Conservation (phyloP, 768 basidiomycete genomes). For the Suillus clintonianus region DNA sequence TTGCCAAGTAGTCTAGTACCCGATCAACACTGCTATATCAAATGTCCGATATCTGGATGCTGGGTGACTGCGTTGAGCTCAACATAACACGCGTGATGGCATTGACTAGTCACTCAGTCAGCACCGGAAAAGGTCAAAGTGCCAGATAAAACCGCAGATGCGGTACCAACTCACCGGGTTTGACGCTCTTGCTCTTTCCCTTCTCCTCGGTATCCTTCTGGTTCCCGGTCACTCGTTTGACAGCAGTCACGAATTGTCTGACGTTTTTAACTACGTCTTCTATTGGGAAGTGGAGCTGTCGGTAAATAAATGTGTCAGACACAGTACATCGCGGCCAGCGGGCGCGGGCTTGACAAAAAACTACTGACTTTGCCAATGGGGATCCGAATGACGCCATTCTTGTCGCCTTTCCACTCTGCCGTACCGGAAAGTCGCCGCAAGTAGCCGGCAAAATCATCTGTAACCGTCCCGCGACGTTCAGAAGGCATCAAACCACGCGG, state of each 20-base stretch:
- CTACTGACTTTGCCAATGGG: constrained; percentile 73
- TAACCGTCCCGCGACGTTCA: constrained; percentile 90
- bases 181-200: constrained; percentile 39
- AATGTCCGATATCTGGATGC: constrained; percentile 82
- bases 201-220: constrained; percentile 49
- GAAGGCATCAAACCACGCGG: constrained; percentile 96
- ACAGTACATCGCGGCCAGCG: background rate
- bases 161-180: constrained; percentile 41
- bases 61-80: constrained; percentile 86
- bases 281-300: constrained; percentile 70
- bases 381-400: constrained; percentile 78
- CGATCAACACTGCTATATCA: constrained; percentile 33
- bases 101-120: constrained; percentile 49
- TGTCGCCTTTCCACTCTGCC: constrained; percentile 93
- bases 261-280: constrained; percentile 81
- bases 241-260: constrained; percentile 70
- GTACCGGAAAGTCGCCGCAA: constrained; percentile 78
- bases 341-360: background rate
- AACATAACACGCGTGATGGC: constrained; percentile 80
- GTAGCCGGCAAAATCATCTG: constrained; percentile 82
- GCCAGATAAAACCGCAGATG: background rate
- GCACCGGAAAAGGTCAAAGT: background rate
- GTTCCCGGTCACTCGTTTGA: constrained; percentile 76
- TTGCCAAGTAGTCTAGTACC: background rate
- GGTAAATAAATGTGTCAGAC: constrained; percentile 5